phyloP scores from a whole-genome alignment of 345 rosid species.

The Dipteronia sinensis region DNA sequence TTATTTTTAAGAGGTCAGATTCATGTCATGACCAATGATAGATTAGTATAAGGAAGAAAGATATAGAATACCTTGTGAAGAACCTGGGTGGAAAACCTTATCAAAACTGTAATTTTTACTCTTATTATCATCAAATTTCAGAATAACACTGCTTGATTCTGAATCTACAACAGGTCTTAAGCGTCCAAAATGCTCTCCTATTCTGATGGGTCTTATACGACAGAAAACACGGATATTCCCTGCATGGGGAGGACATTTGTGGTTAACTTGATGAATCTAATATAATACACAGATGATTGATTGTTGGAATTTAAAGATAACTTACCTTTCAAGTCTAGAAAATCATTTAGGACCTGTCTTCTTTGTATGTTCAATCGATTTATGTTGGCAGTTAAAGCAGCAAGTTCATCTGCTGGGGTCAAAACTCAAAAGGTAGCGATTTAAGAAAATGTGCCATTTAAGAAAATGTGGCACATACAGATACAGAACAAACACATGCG shows the following conservation, averaged over 20 bases:
- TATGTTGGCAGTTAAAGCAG: slow-evolving; percentile 34
- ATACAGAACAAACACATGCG: neutral
- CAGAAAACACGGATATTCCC: slow-evolving; percentile 86
- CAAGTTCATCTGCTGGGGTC: slow-evolving; percentile 68
- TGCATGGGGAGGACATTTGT: slow-evolving; percentile 19
- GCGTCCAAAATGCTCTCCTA: slow-evolving; percentile 32
- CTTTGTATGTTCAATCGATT: slow-evolving; percentile 58
- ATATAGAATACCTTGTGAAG: slow-evolving; percentile 61
- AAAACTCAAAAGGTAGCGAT: neutral
- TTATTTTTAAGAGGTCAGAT: slow-evolving; percentile 23
- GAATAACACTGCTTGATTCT: slow-evolving; percentile 49
- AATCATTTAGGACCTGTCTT: slow-evolving; percentile 65
- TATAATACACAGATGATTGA: neutral
- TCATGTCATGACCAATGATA: slow-evolving; percentile 4
- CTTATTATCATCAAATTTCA: slow-evolving; percentile 45
- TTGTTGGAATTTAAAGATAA: neutral
- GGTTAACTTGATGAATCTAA: neutral
- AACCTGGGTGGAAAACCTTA: slow-evolving; percentile 60
- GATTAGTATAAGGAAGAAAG: neutral
- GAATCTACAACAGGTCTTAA: slow-evolving; percentile 44
- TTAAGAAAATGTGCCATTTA: neutral
- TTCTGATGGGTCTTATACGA: slow-evolving; percentile 56
- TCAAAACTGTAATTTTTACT: slow-evolving; percentile 62
- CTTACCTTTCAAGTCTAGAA: slow-evolving; percentile 79
- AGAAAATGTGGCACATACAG: neutral